phyloP scores from a whole-genome alignment of 2,329 filamentous ascomycete species.

The Davidsoniella australis region DNA sequence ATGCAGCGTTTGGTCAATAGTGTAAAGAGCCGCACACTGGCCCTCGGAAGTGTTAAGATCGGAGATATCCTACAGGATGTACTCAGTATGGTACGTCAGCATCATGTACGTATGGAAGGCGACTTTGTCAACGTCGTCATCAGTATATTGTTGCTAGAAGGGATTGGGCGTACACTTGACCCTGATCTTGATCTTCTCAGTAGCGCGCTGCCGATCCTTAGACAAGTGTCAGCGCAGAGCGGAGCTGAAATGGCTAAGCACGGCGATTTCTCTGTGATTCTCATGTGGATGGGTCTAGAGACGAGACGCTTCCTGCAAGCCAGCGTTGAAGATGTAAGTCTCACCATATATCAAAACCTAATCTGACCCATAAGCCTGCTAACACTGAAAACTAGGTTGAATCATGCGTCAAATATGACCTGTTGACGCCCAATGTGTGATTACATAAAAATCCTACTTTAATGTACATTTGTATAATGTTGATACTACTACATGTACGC shows the following conservation, averaged over 20 bases:
- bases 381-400: slow-evolving; percentile 41
- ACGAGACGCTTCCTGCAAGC: slow-evolving; percentile 77
- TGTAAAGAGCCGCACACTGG: slow-evolving; percentile 81
- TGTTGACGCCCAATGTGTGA: slow-evolving; percentile 72
- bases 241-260: slow-evolving; percentile 51
- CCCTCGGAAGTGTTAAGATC: slow-evolving; percentile 86
- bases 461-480: too few species aligned
- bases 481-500: too few species aligned
- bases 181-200: slow-evolving; percentile 73
- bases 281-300: slow-evolving; percentile 83
- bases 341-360: slow-evolving; percentile 12
- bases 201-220: slow-evolving; percentile 75
- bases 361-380: background rate
- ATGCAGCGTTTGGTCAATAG: slow-evolving; percentile 93
- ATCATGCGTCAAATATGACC: slow-evolving; percentile 77
- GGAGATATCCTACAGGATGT: slow-evolving; percentile 88
- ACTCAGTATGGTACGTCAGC: slow-evolving; percentile 72
- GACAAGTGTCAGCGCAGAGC: slow-evolving; percentile 68
- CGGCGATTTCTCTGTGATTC: slow-evolving; percentile 69
- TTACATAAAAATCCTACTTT: background rate
- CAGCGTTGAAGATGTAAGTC: slow-evolving; percentile 67
- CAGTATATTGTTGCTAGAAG: slow-evolving; percentile 81
- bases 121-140: slow-evolving; percentile 98
- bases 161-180: slow-evolving; percentile 76
- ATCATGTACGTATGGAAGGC: slow-evolving; percentile 88